Conservation (phyloP, 2,329 filamentous ascomycete genomes). For the Atkinsonella hypoxylon region DNA sequence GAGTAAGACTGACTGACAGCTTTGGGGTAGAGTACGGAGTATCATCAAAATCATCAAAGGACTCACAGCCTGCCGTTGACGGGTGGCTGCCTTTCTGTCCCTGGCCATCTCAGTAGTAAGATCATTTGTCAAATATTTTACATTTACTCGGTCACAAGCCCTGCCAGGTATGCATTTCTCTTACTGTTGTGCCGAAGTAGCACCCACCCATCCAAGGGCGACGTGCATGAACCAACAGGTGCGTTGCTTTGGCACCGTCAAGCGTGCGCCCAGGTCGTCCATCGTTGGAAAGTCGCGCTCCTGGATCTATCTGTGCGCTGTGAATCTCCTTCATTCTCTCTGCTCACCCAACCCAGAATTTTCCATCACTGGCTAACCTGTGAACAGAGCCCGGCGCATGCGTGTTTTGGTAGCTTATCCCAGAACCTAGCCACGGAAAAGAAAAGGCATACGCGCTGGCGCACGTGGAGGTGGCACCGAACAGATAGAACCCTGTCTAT, state of each 20-base stretch:
- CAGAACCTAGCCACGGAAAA: background rate
- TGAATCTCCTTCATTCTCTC: background rate
- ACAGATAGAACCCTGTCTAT: background rate
- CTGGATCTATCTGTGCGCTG: background rate
- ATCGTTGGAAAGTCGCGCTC: background rate
- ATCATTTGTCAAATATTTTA: background rate
- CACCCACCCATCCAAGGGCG: background rate
- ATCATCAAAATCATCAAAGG: background rate
- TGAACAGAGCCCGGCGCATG: background rate
- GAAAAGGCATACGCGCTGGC: background rate
- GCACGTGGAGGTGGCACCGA: conserved; percentile 3
- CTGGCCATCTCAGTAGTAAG: background rate
- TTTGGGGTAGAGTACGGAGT: background rate
- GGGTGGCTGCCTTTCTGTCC: background rate
- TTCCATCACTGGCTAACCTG: background rate
- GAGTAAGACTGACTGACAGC: conserved; percentile 5
- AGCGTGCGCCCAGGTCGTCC: background rate
- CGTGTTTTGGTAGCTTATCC: background rate
- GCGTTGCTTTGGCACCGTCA: background rate
- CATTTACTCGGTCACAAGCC: background rate
- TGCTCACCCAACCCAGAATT: background rate
- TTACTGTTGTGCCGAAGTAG: background rate
- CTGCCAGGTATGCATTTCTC: background rate
- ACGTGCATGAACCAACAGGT: conserved; percentile 4
- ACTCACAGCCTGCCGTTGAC: background rate